Conservation (phyloP, 2,329 filamentous ascomycete species). For the Fusarium annulatum region DNA sequence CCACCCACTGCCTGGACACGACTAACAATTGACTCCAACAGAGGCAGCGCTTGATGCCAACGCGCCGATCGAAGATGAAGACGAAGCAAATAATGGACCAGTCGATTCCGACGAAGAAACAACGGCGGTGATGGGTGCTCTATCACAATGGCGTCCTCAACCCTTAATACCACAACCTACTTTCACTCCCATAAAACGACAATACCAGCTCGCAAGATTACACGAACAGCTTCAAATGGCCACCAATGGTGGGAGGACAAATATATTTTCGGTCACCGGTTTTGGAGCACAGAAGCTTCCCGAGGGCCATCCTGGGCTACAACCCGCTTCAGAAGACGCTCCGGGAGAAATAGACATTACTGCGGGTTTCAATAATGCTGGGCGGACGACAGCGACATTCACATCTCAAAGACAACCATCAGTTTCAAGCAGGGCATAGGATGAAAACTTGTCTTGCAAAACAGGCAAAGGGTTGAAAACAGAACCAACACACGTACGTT, state of each 20-base stretch:
- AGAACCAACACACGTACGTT: background rate
- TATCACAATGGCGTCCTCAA: slow-evolving; percentile 79
- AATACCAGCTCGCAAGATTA: slow-evolving; percentile 71
- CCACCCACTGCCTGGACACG: background rate
- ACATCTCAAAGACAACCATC: slow-evolving; percentile 58
- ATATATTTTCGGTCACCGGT: slow-evolving; percentile 71
- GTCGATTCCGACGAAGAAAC: slow-evolving; percentile 97
- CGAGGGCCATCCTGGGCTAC: slow-evolving; percentile 59
- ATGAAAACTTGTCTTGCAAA: background rate
- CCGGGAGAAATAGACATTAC: slow-evolving; percentile 66
- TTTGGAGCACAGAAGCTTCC: slow-evolving; percentile 66
- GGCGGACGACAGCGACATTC: slow-evolving; percentile 59
- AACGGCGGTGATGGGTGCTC: slow-evolving; percentile 84
- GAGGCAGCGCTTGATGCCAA: slow-evolving; percentile 96
- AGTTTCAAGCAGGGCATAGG: slow-evolving; percentile 59
- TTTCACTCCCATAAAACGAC: slow-evolving; percentile 70
- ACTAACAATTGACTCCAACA: slow-evolving; percentile 30
- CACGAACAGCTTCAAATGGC: slow-evolving; percentile 74
- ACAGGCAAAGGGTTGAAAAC: background rate
- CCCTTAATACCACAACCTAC: slow-evolving; percentile 77
- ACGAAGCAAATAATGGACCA: slow-evolving; percentile 81
- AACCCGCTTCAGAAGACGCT: slow-evolving; percentile 64
- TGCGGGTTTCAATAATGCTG: slow-evolving; percentile 51
- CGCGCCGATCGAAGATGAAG: slow-evolving; percentile 86
- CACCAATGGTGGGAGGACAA: slow-evolving; percentile 72